Base-by-base conservation (phyloP, 805 yeast species). In the Hanseniaspora occidentalis region DNA sequence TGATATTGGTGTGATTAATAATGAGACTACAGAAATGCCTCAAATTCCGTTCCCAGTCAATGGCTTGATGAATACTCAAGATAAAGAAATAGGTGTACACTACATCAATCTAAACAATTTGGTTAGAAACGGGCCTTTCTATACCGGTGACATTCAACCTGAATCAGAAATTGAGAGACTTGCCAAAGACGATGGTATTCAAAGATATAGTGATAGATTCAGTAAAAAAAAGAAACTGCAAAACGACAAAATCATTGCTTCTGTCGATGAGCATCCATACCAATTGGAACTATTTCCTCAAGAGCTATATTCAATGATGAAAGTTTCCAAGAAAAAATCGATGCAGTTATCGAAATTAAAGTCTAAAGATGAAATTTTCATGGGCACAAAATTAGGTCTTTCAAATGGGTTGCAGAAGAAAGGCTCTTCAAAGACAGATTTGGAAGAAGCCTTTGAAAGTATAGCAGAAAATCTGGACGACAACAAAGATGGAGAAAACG, bases 151-250 rank as follows among this genome's bases (percentile, higher is more conserved):
- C 23, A 25, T 39, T 13, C 41, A 37, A 25, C 44, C 44, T 17
- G 29, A 33, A 20, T 33, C 36, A 4, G 36, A 33, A 33, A 19
- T 44, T 5, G 67, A 42, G 62, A 34, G 56, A 29, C 31, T 37
- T 23, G 38, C 38, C 26, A 38, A 42, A 25, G 39, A 67, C 41
- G 95, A 84, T 54, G 86, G 89, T 2, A 71, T 88, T 34, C 74
- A 78, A 53, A 69, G 96, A 50, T 84, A 84, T 54, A 76, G 94
- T 2, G 96, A 88, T 58, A 69, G 68, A 55, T 88, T 83, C 59
- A 65, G 79, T 47, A 79, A 79, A 55, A 39, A 41, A 23, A 41
- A 41, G 14, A 76, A 75, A 50, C 71, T 83, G 42, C 75, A 72
- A 4, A 20, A 14, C 4, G 21, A 31, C 13, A 33, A 33, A 33